Base-by-base conservation (phyloP, 1,284 basidiomycete species). In the Ceratobasidium sp. region DNA sequence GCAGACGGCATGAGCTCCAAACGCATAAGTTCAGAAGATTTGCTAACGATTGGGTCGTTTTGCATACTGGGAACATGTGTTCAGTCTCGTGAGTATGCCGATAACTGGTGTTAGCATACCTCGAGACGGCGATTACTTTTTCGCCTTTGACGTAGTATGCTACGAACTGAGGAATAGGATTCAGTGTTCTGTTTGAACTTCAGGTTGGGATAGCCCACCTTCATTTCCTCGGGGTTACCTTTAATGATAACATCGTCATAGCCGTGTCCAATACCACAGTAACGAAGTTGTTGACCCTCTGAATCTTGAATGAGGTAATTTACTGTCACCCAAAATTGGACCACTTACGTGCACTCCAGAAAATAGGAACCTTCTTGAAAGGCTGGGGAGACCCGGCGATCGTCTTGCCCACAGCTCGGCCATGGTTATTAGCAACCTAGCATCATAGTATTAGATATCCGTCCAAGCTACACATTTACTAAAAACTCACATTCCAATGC, bases 401-500 rank as follows among this genome's bases (percentile, higher is more conserved):
- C 6, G 84, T 88, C 76, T 87, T 85, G 0, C 89, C 94, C 21
- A 91, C 89, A 7, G 89, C 85, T 66, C 93, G 86, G 1, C 93
- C 95, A 73, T 96, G 90, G 77, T 93, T 93, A 47, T 87, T 85
- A 21, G 90, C 90, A 70, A 92, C 88, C 85, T 90, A 77, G 69
- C 9, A 33, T 30, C 25, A 25, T 29, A 14, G 5, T 33, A 14
- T 44, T 27, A 29, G 27, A 23, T 54, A 13, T 42, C 75, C 72
- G 62, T 72, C 70, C 68, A 25, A 33, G 70, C 67, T 69, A 67
- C 30, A 53, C 14, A 23, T 11, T 36, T 33, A 56, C n/a, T n/a
- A n/a, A n/a, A n/a, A 54, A 72, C 85, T 73, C 68, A 91, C 90
- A 78, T 92, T 95, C 93, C 93, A 96, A 78, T 96, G 94, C 78